Percentiles rank a stretch among this genome's conserved stretches.
Evolutionary conservation across 169 alveolate genomes (phyloP).

Genomic region (Amoebophrya sp.): DNA sequence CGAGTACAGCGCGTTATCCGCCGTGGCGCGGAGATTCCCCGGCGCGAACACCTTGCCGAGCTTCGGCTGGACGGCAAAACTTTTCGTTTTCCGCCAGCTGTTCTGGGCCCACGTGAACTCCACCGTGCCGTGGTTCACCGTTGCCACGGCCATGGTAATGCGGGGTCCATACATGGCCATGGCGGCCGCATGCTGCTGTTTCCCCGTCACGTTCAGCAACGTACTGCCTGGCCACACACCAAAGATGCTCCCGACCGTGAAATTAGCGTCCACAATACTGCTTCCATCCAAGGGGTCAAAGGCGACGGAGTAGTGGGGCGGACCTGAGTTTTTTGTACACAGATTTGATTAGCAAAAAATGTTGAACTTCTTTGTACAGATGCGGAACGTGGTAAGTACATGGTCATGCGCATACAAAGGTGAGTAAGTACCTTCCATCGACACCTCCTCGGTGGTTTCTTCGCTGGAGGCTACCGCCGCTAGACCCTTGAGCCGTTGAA

Average conservation of each 20-base stretch:
- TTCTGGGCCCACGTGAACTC: neutral
- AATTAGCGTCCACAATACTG: constrained; percentile 60
- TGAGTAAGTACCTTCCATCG: neutral
- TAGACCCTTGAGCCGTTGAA: neutral
- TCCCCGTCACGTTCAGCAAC: neutral
- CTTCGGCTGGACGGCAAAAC: neutral
- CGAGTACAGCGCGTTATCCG: neutral
- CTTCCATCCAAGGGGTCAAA: constrained; percentile 69
- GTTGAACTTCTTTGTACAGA: neutral
- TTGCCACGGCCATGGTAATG: neutral
- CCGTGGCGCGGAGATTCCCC: neutral
- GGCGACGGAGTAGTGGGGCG: neutral
- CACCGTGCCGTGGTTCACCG: neutral
- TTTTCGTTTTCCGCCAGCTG: neutral
- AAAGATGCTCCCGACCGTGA: constrained; percentile 63
- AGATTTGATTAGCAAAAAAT: too few species aligned
- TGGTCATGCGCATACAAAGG: too few species aligned
- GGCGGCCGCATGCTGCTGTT: neutral
- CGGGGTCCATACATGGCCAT: constrained; percentile 13
- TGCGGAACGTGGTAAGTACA: too few species aligned
- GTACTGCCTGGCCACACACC: constrained; percentile 43
- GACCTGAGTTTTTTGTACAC: too few species aligned
- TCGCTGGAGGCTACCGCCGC: neutral
- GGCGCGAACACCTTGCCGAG: constrained; percentile 20
- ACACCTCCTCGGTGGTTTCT: neutral